Evolutionary conservation across 805 yeast genomes (phyloP), one percentile per base, ranked within the genome.

Genomic region (Zygoascus ofunaensis): DNA sequence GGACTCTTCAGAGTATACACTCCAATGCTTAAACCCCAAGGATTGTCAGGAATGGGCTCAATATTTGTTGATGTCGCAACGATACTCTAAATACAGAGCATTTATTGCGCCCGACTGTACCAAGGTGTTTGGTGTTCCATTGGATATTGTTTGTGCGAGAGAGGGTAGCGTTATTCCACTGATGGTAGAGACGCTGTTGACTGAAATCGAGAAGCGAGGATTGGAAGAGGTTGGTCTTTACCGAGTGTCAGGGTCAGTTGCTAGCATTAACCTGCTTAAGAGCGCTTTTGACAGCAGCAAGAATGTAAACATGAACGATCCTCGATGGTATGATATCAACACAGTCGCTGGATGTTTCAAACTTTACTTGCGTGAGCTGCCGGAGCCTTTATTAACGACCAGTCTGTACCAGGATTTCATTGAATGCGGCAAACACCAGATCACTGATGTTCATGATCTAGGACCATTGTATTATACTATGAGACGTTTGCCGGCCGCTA

Each of bases 151-250:
- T 3, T 87, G 96, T 59, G 74, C 70, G 43, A 70, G 95, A 41
- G 95, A 87, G 52, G 66, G 73, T 7, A 64, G 77, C 0, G 49
- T 63, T 2, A 66, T 79, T 26, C 97, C 97, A 1, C 63, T 58
- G 4, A 75, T 89, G 36, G 77, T 89, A 45, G 77, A 72, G 30
- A 71, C 72, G 45, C 64, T 90, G 37, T 70, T 87, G 52, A 71
- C 71, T 38, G 92, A 82, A 53, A 83, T 90, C 51, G 97, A 90
- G 61, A 64, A 70, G n/a, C 76, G 89, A 43, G 96, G 97, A 0
- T 60, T 90, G 23, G 87, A 86, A 52, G 97, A 89, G 58, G 84
- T 86, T 43, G 97, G 97, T 15, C 69, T 90, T 12, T 90, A 90
- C 61, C 77, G 97, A 60, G 70, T 77, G 28, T 77, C 82, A 1